Percentiles rank a stretch among this genome's conserved stretches.
Conservation (phyloP, 2,329 filamentous ascomycete genomes). For the Truncatella angustata region DNA sequence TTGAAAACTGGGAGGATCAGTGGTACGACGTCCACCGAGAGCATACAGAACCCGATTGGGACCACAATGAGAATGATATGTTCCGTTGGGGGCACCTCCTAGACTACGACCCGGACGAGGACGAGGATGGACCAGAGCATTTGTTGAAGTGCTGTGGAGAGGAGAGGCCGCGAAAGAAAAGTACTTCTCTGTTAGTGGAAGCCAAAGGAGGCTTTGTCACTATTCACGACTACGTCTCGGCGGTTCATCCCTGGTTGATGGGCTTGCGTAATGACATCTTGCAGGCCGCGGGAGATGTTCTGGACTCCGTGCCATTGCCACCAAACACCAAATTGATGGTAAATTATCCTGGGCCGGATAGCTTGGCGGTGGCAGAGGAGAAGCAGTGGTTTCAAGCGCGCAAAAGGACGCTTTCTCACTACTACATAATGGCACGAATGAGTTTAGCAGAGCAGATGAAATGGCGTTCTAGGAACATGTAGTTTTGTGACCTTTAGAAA, state of each 20-base stretch:
- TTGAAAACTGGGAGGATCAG: background rate
- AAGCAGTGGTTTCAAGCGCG: too few species aligned
- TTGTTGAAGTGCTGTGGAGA: background rate
- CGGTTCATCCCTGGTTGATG: conserved; percentile 8
- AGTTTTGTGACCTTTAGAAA: too few species aligned
- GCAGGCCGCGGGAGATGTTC: background rate
- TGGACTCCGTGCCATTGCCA: background rate
- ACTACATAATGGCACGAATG: too few species aligned
- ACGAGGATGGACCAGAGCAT: background rate
- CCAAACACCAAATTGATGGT: background rate
- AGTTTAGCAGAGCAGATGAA: too few species aligned
- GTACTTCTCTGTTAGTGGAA: background rate
- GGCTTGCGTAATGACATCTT: background rate
- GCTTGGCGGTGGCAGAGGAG: background rate
- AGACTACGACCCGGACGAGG: background rate
- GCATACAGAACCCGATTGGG: background rate
- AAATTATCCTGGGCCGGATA: background rate
- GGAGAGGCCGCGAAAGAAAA: background rate
- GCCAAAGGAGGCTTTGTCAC: background rate
- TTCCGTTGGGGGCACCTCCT: background rate
- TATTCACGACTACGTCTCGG: conserved; percentile 7
- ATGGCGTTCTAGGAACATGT: too few species aligned
- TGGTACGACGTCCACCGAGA: background rate
- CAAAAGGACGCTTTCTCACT: too few species aligned
- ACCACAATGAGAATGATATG: background rate